Evolutionary conservation across 208 protist species (phyloP), one percentile per base, ranked within the genome.

Genomic region (Trypanosomatidae sp.): DNA sequence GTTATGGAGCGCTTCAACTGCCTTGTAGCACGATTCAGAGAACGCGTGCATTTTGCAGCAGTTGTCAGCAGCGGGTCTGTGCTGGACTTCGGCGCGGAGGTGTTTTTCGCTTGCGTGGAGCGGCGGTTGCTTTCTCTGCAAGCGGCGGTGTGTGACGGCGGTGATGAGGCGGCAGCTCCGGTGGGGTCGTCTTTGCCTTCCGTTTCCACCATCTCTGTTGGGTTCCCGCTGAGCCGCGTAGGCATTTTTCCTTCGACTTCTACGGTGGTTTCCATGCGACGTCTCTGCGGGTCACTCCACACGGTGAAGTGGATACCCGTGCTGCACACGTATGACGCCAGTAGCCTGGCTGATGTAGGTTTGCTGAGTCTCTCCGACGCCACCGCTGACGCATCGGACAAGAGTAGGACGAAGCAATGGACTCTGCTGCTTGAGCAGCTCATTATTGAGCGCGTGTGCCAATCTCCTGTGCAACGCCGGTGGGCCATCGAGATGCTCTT

Each of bases 81-180:
- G 33, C 59, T 60, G 19, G 88, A 95, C 73, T 87, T 95, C 66
- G 86, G 86, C 5, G 90, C 90, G 1, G 90, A 95, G 58, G 70
- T 95, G n/a, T 91, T 95, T 76, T 86, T 95, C 53, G 81, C 88
- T 3, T 95, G 90, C 76, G 52, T 71, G 15, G 71, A 80, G 60
- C 86, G 89, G 56, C 80, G 49, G 28, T 71, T 77, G 68, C 25
- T 76, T 10, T 52, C 36, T 58, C 39, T 50, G 56, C 53, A 12
- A 15, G 39, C 49, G 0, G 56, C 65, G 56, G 13, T n/a, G 39
- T 39, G 46, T 41, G 76, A 56, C 66, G 74, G 46, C n/a, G 19
- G 28, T 62, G 73, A 43, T 33, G 19, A 30, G 22, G 50, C 12
- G 15, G 30, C 28, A 43, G 36, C 49, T n/a, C 19, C 39, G 30